Conservation (phyloP, 108 stramenopile genomes). For the Skeletonema menzelii region DNA sequence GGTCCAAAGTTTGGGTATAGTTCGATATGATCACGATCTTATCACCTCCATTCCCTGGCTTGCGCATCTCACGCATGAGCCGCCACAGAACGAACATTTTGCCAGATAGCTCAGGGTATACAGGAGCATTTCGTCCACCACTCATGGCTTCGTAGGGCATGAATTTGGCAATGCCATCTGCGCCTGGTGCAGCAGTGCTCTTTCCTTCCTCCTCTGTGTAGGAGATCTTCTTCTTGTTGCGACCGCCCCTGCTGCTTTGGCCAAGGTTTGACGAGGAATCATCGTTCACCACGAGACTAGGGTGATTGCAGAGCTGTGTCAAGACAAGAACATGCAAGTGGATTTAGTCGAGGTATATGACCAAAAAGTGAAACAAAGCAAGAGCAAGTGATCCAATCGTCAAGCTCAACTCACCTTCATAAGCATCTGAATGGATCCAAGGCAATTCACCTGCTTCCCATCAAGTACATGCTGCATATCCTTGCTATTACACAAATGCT, state of each 20-base stretch:
- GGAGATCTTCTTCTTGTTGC: conserved; percentile 60
- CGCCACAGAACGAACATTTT: conserved; percentile 95
- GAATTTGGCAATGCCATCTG: conserved; percentile 81
- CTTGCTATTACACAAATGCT: conserved; percentile 88
- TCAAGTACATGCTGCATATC: conserved; percentile 95
- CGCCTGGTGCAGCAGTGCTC: conserved; percentile 71
- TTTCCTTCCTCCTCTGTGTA: conserved; percentile 77
- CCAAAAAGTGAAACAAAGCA: background rate
- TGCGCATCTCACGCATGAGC: conserved; percentile 94
- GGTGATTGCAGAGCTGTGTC: conserved; percentile 87
- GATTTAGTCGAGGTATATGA: background rate
- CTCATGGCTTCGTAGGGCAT: conserved; percentile 66
- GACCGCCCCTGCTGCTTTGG: conserved; percentile 30
- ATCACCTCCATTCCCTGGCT: conserved; percentile 85
- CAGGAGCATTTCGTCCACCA: conserved; percentile 61
- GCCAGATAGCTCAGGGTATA: conserved; percentile 87
- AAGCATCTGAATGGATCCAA: conserved; percentile 93
- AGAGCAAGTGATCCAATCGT: background rate
- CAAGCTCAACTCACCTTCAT: conserved; percentile 63
- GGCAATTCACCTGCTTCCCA: conserved; percentile 96
- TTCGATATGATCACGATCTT: conserved; percentile 98
- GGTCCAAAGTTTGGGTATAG: conserved; percentile 96
- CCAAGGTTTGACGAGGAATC: conserved; percentile 42
- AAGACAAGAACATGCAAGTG: background rate
- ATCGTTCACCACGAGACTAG: conserved; percentile 82